Base-by-base conservation (phyloP, 805 yeast species). In the Lachancea nothofagi region DNA sequence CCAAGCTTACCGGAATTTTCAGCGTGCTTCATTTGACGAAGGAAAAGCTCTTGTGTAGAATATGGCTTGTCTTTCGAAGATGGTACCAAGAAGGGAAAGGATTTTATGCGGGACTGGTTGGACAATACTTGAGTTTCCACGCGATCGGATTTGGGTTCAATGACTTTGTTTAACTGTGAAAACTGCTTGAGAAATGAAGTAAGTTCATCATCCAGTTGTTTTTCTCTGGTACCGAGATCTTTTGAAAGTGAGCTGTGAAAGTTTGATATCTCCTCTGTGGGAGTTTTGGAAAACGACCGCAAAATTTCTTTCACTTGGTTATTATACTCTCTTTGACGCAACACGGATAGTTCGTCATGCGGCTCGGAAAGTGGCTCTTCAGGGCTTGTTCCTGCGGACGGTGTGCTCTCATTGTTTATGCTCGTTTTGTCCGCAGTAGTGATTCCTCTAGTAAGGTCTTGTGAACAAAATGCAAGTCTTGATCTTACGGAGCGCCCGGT, bases 21-120 rank as follows among this genome's bases (percentile, higher is more conserved):
- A 28, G 77, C 68, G 58, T 82, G 84, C 53, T 78, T 75, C 55
- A 77, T 67, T 51, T 80, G 82, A 57, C 97, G 78, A 46, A 85
- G 67, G 47, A 74, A 80, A 35, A 88, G 70, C 61, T 89, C 97
- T 50, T 85, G 87, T 29, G 69, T 63, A 1, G 94, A 74, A 61
- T 85, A 89, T 28, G 89, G 78, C 59, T 76, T 78, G 42, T 71
- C 70, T 29, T 68, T 70, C 7, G 74, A 67, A 0, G 90, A 74
- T 27, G 79, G 78, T 36, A 72, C 71, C 44, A 88, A 70, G 46
- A 73, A 72, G 34, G 95, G 93, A 59, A 70, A 50, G 29, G 42
- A 34, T 20, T 41, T 45, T 23, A 29, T 27, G 23, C 46, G 48
- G n/a, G 30, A 33, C 7, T 41, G 30, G n/a, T 13, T 22, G 17